Base-by-base conservation (phyloP, 139 green algal species). In the Diplosphaera chodatii region DNA sequence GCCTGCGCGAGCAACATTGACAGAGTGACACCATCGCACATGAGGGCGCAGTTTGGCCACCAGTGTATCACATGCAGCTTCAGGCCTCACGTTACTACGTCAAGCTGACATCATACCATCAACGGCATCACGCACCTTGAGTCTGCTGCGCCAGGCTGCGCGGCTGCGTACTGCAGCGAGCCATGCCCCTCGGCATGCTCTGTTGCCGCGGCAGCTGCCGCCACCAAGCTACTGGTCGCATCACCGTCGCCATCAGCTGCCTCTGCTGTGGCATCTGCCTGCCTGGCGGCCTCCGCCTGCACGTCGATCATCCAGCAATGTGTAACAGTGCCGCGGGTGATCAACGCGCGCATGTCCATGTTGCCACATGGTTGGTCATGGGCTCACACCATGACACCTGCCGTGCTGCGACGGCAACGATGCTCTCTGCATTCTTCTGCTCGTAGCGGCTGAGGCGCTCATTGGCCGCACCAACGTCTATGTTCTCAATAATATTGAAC, bases 401-500 rank as follows among this genome's bases (percentile, higher is more conserved):
- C 48, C 16, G 8, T 18, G 48, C 48, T n/a, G 48, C 48, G 16
- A 25, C 48, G 25, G 48, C 48, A 18, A 59, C 48, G 48, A 59
- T 59, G 48, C 48, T 59, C 3, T 59, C 48, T 25, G 48, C 48
- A 25, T 59, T 59, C 48, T 59, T 18, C 13, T 18, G 48, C 48
- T 59, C 48, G 48, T 59, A 59, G 48, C 48, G 48, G 18, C 13
- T 18, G 13, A 59, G 48, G 13, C 48, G 48, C 48, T 59, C 48
- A n/a, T 10, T 59, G 48, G 13, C 25, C 3, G 48, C 48, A 25
- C 13, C 48, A 4, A 77, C 75, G 23, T 85, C 73, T 0, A 63
- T 66, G 22, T 74, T 78, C 67, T 86, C 79, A 0, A 74, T 56
- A 13, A 86, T 48, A 13, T 85, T 85, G 70, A 83, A 86, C 6